Conservation (phyloP, 768 basidiomycete genomes). For the Pisolithus marmoratus region DNA sequence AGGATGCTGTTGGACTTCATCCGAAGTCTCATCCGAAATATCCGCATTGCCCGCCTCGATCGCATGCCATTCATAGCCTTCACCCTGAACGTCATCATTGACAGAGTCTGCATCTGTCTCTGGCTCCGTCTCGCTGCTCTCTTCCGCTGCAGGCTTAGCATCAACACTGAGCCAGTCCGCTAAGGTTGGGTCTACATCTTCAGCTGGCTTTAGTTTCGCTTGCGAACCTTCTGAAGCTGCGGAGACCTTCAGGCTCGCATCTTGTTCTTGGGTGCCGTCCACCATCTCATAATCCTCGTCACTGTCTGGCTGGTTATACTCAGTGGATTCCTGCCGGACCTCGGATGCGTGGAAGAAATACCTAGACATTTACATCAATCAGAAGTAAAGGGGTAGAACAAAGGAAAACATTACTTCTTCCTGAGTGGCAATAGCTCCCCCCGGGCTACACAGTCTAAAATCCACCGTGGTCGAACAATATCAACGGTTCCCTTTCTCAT, state of each 20-base stretch:
- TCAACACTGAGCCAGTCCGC: slow-evolving; percentile 62
- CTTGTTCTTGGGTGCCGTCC: slow-evolving; percentile 15
- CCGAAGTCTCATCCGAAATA: slow-evolving; percentile 16
- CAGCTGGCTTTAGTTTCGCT: slow-evolving; percentile 22
- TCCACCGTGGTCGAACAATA: slow-evolving; percentile 78
- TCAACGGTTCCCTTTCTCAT: slow-evolving; percentile 67
- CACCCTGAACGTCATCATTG: slow-evolving; percentile 47
- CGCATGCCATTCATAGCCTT: slow-evolving; percentile 37
- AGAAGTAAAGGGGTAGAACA: not conserved
- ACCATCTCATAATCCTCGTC: slow-evolving; percentile 26
- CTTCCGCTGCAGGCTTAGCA: slow-evolving; percentile 19
- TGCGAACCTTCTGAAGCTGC: slow-evolving; percentile 1
- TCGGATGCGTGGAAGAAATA: slow-evolving; percentile 76
- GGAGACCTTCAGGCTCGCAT: slow-evolving; percentile 1
- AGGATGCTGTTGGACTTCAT: slow-evolving; percentile 3
- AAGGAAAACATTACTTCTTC: slow-evolving; percentile 49
- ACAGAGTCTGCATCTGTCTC: slow-evolving; percentile 68
- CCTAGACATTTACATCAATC: slow-evolving; percentile 29
- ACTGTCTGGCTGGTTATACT: slow-evolving; percentile 42
- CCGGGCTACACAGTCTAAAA: slow-evolving; percentile 66
- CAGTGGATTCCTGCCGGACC: slow-evolving; percentile 41
- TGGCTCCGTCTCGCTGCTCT: slow-evolving; percentile 41
- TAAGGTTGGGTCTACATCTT: slow-evolving; percentile 42
- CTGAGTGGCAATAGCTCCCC: slow-evolving; percentile 53
- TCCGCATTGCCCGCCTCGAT: slow-evolving; percentile 16